Evolutionary conservation across 1,284 basidiomycete genomes (phyloP).

Genomic region (Xerocomus nothofagi): DNA sequence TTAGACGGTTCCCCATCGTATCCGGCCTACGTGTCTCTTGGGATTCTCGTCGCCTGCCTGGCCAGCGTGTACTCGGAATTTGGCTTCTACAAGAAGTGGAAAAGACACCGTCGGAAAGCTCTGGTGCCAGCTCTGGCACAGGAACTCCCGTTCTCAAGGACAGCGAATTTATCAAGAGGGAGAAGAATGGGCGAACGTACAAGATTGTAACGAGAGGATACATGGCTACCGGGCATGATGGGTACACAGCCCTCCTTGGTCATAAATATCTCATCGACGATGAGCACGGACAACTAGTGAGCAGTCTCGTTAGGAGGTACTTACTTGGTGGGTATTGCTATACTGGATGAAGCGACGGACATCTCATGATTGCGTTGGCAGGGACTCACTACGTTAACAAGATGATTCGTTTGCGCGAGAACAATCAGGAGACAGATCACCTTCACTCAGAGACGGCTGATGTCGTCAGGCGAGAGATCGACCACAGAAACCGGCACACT

Average conservation of each 20-base stretch:
- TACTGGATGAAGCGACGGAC: background rate
- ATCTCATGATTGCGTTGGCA: conserved; percentile 28
- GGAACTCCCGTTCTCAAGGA: conserved; percentile 45
- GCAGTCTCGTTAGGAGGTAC: conserved; percentile 81
- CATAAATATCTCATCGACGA: conserved; percentile 78
- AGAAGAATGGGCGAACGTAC: conserved; percentile 61
- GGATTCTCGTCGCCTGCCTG: conserved; percentile 76
- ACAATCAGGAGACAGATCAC: conserved; percentile 25
- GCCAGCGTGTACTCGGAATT: conserved; percentile 72
- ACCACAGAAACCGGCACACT: conserved; percentile 24
- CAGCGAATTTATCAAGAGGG: conserved; percentile 55
- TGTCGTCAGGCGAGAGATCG: conserved; percentile 46
- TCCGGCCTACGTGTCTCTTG: conserved; percentile 86
- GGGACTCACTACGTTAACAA: conserved; percentile 69
- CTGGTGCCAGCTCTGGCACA: conserved; percentile 38
- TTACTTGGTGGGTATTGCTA: conserved; percentile 62
- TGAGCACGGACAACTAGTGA: conserved; percentile 83
- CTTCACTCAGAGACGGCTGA: conserved; percentile 44
- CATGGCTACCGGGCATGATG: conserved; percentile 79
- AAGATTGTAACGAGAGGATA: conserved; percentile 78
- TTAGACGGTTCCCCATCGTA: conserved; percentile 84
- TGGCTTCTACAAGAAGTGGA: conserved; percentile 58
- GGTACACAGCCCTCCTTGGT: conserved; percentile 71
- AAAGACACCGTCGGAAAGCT: conserved; percentile 40
- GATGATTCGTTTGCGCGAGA: conserved; percentile 44